Evolutionary conservation across 192 early-diverging fungal species (phyloP), one percentile per base, ranked within the genome.

Genomic region (Anaeromyces robustus): DNA sequence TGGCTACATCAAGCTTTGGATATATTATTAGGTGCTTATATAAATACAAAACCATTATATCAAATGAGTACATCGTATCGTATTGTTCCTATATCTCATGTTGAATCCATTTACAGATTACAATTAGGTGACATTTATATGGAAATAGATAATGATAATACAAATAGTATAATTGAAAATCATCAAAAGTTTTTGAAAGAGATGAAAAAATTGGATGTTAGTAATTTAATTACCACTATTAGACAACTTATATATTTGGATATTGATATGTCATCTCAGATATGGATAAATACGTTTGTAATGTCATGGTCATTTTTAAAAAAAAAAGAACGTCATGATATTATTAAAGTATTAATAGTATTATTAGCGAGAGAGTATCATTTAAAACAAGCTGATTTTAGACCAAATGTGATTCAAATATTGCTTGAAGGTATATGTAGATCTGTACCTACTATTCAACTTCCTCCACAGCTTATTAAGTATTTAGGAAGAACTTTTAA

Each of bases 321-420:
- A 18, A 81, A 81, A 41, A 90, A 92, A 34, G 96, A 98, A 84
- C 90, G 92, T 26, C 95, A 98, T 78, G 93, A 96, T 81, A 79
- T 96, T 79, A 91, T 91, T 19, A 96, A 95, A 80, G 89, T 92
- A 0, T 81, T 98, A 12, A 94, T 97, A 77, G 85, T 92, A 2
- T 85, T 99, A 19, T 89, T 99, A 29, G 93, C 95, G 2, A 94
- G 95, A 81, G 96, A 96, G 29, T 98, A 95, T 80, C 97, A 99
- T 82, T 85, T 85, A 78, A 89, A 89, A 80, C 97, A 99, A 85
- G 86, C 87, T 13, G 88, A 92, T 26, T 79, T 88, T 34, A 89
- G 95, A 12, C 96, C 96, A n/a, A 99, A 99, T 85, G 95, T 98
- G 6, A 92, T 99, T 29, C 96, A 97, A 82, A 93, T 94, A 4